These are phyloP conservation scores for Euptelea pleiosperma DNA, from an alignment of 164 flowering plant species.

Conservation along the genomic window DNA sequence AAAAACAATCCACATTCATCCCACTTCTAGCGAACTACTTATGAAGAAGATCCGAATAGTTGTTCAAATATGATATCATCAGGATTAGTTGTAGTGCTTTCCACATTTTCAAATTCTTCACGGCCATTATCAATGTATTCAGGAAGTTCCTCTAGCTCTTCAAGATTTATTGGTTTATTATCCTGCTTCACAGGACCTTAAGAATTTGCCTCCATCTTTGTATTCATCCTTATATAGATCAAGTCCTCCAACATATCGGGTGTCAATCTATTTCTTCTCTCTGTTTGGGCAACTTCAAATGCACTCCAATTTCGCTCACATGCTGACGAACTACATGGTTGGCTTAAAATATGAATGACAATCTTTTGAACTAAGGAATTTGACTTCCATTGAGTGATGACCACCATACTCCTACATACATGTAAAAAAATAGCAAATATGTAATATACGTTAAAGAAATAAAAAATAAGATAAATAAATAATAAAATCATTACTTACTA, in stretches of 20 bases:
- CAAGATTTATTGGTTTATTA: constrained; percentile 6
- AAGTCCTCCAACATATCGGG: constrained; percentile 9
- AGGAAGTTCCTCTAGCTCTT: constrained; percentile 8
- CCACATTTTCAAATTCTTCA: background rate
- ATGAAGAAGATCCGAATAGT: constrained; percentile 8
- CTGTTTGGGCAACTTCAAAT: constrained; percentile 11
- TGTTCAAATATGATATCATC: constrained; percentile 4
- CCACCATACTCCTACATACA: constrained; percentile 24
- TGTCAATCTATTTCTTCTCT: constrained; percentile 9
- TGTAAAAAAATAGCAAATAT: background rate
- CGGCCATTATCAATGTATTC: background rate
- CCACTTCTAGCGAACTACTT: too few relatives aligned
- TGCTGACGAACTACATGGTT: constrained; percentile 22
- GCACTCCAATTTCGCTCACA: constrained; percentile 13
- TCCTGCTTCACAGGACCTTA: constrained; percentile 9
- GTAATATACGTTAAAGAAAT: background rate
- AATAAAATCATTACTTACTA: constrained; percentile 16
- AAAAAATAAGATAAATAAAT: background rate
- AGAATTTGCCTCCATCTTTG: constrained; percentile 5
- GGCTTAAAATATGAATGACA: constrained; percentile 21
- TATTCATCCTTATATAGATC: constrained; percentile 12
- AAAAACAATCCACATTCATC: too few relatives aligned
- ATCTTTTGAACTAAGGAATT: constrained; percentile 20
- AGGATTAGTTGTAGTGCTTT: background rate
- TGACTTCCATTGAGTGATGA: constrained; percentile 17